Conservation (phyloP, 768 basidiomycete species). For the Suillus cothurnatus region DNA sequence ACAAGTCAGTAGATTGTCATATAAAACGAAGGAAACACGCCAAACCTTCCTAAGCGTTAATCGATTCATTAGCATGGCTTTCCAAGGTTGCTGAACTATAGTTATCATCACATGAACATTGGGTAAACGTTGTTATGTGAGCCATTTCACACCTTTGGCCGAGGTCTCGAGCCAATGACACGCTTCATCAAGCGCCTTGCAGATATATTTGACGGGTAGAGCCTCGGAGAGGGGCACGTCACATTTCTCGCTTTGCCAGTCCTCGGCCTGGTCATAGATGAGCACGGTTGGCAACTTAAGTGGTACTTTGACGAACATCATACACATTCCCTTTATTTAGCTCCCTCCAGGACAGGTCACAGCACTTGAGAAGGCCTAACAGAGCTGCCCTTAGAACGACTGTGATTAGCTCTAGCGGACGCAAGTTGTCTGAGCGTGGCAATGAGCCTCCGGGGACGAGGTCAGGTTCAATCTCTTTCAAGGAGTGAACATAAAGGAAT, state of each 20-base stretch:
- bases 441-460: conserved; percentile 33
- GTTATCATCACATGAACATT: not conserved
- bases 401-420: conserved; percentile 65
- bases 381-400: conserved; percentile 69
- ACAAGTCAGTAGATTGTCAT: not conserved
- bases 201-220: conserved; percentile 52
- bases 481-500: conserved; percentile 67
- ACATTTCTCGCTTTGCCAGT: conserved; percentile 89
- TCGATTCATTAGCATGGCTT: conserved; percentile 1
- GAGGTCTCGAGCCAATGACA: conserved; percentile 57
- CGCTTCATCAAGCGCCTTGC: conserved; percentile 61
- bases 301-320: conserved; percentile 59
- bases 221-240: conserved; percentile 76
- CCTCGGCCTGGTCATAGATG: conserved; percentile 60
- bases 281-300: conserved; percentile 17
- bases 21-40: not conserved
- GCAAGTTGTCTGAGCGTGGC: conserved; percentile 39
- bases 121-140: not conserved
- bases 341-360: conserved; percentile 83
- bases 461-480: conserved; percentile 63
- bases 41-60: conserved; percentile 6
- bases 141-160: conserved; percentile 38
- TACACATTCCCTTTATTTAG: conserved; percentile 71
- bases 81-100: conserved; percentile 5
- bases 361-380: conserved; percentile 74